A percentile compares a stretch with the other conserved stretches of the same genome.
phyloP scores from a whole-genome alignment of 345 rosid genomes.

The Lepidium aucheri region DNA sequence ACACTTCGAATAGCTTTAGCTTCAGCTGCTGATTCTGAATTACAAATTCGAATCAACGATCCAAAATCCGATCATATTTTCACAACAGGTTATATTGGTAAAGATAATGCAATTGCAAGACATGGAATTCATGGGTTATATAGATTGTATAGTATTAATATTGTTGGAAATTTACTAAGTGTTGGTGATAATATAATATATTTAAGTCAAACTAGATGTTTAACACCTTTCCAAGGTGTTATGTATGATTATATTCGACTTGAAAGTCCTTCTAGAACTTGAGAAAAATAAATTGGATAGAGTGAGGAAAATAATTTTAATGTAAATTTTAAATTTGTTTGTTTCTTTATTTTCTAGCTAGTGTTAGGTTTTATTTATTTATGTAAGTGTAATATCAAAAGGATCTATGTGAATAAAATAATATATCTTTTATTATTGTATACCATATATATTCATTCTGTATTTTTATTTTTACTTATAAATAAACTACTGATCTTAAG shows the following conservation, averaged over 20 bases:
- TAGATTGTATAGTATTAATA: constrained; percentile 46
- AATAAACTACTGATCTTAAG: too few species aligned
- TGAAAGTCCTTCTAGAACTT: constrained; percentile 35
- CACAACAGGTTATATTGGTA: constrained; percentile 48
- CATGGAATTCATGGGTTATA: constrained; percentile 86
- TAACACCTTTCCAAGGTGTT: constrained; percentile 42
- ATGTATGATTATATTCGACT: constrained; percentile 87
- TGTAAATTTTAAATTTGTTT: background rate
- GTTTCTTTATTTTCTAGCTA: background rate
- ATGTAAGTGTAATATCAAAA: too few species aligned
- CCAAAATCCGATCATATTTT: constrained; percentile 25
- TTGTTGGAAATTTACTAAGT: constrained; percentile 31
- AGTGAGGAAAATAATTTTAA: background rate
- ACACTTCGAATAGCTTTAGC: constrained; percentile 70
- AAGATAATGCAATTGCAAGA: constrained; percentile 73
- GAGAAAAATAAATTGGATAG: background rate
- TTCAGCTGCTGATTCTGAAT: constrained; percentile 43
- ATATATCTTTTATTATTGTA: too few species aligned
- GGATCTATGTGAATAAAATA: too few species aligned
- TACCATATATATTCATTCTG: too few species aligned
- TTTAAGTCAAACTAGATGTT: constrained; percentile 50
- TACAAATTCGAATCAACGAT: constrained; percentile 64
- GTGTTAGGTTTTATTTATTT: background rate
- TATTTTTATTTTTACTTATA: too few species aligned
- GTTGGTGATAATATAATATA: constrained; percentile 45